These are phyloP conservation scores for Diaporthe sp. DNA, from an alignment of 2,329 filamentous ascomycete genomes.

Conservation along the genomic window DNA sequence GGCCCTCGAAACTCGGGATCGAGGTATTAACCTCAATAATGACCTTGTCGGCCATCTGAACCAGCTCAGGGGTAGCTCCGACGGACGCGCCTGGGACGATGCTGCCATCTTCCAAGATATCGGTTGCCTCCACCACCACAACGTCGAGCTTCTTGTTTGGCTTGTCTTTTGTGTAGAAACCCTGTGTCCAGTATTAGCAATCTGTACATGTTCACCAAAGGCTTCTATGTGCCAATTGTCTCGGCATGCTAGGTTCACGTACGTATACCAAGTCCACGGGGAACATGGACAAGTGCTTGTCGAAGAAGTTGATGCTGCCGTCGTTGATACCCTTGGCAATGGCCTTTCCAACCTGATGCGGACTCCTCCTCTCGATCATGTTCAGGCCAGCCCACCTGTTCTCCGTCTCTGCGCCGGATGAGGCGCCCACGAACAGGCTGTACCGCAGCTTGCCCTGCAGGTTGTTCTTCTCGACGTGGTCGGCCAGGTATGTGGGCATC, in stretches of 20 bases:
- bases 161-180: conserved; percentile 86
- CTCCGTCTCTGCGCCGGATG: conserved; percentile 89
- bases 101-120: conserved; percentile 89
- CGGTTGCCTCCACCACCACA: conserved; percentile 86
- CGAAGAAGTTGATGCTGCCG: conserved; percentile 90
- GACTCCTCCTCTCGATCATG: conserved; percentile 89
- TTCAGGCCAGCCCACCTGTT: conserved; percentile 90
- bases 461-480: conserved; percentile 89
- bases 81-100: conserved; percentile 90
- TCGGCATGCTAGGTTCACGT: conserved; percentile 43
- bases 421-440: conserved; percentile 90
- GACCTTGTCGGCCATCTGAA: conserved; percentile 93
- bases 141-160: conserved; percentile 82
- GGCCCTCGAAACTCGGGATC: conserved; percentile 84
- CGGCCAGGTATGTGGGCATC: conserved; percentile 84
- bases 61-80: conserved; percentile 85
- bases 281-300: conserved; percentile 95
- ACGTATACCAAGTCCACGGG: conserved; percentile 87
- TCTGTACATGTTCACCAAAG: too few species aligned
- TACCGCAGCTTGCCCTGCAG: conserved; percentile 88
- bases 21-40: conserved; percentile 94
- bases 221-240: not conserved
- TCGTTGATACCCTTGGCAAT: conserved; percentile 93
- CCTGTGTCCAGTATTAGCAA: conserved; percentile 55
- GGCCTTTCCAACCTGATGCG: conserved; percentile 91